Evolutionary conservation across 2,329 filamentous ascomycete genomes (phyloP), one percentile per base, ranked within the genome.

Genomic region (Diaporthe batatas): DNA sequence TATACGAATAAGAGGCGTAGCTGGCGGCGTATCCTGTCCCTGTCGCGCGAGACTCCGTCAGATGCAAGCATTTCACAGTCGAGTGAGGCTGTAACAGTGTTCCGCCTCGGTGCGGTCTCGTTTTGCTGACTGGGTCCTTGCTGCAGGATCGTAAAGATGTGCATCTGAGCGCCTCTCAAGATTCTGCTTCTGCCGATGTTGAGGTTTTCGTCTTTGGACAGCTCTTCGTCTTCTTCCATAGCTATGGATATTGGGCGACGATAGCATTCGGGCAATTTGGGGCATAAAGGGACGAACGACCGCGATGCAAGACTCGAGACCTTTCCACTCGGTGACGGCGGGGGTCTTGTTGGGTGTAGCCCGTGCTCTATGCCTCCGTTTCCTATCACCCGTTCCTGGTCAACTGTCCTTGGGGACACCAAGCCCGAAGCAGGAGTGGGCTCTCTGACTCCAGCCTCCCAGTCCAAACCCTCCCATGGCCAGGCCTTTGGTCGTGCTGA

Each of bases 1-100:
- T 96, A 96, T 62, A 94, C 90, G 81, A 95, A 94, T 23, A 95
- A 85, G 39, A 92, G 87, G 42, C 91, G 89, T 2, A 95, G 86
- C 77, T 95, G 92, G 12, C 91, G 88, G 57, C 89, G 87, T 73
- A 93, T 91, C 72, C 87, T 88, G 21, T 86, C 83, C 16, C 90
- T 86, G 11, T 87, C 79, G 58, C 80, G 78, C 25, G 79, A 74
- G 57, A 84, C 80, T 5, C 78, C 79, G 29, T 49, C 47, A 5
- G 32, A 39, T 12, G 65, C 71, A 10, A 65, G 55, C n/a, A 39
- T 55, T 25, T 62, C 71, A 11, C 69, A 68, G 36, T 69, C 65
- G 5, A 72, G 54, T 23, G 57, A 58, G 49, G 54, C 39, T 25
- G 72, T 42, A 11, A 65, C 51, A 23, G 47, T 36, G 32, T 2